phyloP scores from a whole-genome alignment of 768 basidiomycete species.

The Dacryopinax primogenitus region DNA sequence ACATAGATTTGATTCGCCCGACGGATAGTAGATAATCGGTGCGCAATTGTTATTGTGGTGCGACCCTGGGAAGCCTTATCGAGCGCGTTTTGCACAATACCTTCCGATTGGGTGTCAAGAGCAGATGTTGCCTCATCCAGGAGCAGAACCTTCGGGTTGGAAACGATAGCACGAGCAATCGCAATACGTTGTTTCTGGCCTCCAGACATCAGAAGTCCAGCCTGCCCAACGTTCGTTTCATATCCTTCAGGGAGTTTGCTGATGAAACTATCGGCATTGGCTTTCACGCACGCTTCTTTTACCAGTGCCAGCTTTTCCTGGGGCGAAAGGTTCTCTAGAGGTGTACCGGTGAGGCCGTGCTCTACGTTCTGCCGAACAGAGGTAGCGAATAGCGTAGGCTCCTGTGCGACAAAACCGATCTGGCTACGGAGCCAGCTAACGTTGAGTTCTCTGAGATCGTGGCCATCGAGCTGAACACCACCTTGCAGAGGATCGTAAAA shows the following conservation, averaged over 20 bases:
- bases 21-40: conserved; percentile 28
- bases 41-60: conserved; percentile 34
- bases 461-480: conserved; percentile 30
- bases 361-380: conserved; percentile 35
- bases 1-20: conserved; percentile 33
- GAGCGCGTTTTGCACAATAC: conserved; percentile 78
- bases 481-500: conserved; percentile 34
- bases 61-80: conserved; percentile 40
- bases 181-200: conserved; percentile 36
- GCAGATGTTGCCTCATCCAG: conserved; percentile 83
- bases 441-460: conserved; percentile 32
- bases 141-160: conserved; percentile 46
- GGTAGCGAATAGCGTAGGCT: conserved; percentile 33
- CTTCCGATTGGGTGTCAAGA: conserved; percentile 76
- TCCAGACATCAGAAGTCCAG: conserved; percentile 36
- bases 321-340: conserved; percentile 25
- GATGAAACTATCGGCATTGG: conserved; percentile 39
- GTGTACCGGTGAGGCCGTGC: conserved; percentile 34
- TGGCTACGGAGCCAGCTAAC: conserved; percentile 27
- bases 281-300: conserved; percentile 32
- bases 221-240: conserved; percentile 34
- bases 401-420: conserved; percentile 31
- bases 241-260: conserved; percentile 31
- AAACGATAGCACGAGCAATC: conserved; percentile 33
- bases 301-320: conserved; percentile 31